Evolutionary conservation across 306 rosid genomes (phyloP).

Genomic region (Senna tora): DNA sequence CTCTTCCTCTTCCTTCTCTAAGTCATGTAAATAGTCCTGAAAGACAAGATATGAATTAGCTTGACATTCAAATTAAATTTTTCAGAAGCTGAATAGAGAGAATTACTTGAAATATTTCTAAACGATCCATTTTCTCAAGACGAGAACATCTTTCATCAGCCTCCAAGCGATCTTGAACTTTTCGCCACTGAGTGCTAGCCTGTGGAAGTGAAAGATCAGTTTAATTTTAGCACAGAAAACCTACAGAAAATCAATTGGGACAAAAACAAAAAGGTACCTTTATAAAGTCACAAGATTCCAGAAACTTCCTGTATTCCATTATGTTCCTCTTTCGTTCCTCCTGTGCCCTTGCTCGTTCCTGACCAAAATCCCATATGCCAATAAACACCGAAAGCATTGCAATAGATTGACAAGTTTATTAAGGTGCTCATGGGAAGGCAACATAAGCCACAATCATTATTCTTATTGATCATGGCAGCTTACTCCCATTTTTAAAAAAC

Average conservation of each 20-base stretch:
- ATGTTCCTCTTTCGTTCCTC: slow-evolving; percentile 69
- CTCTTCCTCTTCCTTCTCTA: slow-evolving; percentile 95
- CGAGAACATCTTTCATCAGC: slow-evolving; percentile 89
- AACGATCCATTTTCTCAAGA: slow-evolving; percentile 85
- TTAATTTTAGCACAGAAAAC: slow-evolving; percentile 35
- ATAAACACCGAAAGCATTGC: slow-evolving; percentile 37
- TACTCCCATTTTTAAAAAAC: not conserved
- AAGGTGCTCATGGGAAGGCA: not conserved
- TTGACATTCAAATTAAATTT: slow-evolving; percentile 28
- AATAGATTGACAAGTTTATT: slow-evolving; percentile 1
- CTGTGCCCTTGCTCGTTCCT: slow-evolving; percentile 82
- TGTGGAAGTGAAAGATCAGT: slow-evolving; percentile 40
- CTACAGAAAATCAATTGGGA: slow-evolving; percentile 16
- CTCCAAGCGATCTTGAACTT: slow-evolving; percentile 91
- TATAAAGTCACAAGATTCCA: slow-evolving; percentile 92
- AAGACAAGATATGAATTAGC: slow-evolving; percentile 39
- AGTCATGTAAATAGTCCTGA: slow-evolving; percentile 79
- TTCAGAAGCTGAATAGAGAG: slow-evolving; percentile 19
- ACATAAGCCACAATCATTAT: not conserved
- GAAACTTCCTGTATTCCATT: slow-evolving; percentile 68
- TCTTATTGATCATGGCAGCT: not conserved
- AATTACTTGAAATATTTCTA: slow-evolving; percentile 79
- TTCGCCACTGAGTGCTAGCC: slow-evolving; percentile 95
- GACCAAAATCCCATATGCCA: slow-evolving; percentile 35
- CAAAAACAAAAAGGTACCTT: slow-evolving; percentile 56